Percentiles rank a stretch among this genome's conserved stretches.
Evolutionary conservation across 1,139 yeast species (phyloP).

Genomic region (Spencermartinsiella ligniputridi): DNA sequence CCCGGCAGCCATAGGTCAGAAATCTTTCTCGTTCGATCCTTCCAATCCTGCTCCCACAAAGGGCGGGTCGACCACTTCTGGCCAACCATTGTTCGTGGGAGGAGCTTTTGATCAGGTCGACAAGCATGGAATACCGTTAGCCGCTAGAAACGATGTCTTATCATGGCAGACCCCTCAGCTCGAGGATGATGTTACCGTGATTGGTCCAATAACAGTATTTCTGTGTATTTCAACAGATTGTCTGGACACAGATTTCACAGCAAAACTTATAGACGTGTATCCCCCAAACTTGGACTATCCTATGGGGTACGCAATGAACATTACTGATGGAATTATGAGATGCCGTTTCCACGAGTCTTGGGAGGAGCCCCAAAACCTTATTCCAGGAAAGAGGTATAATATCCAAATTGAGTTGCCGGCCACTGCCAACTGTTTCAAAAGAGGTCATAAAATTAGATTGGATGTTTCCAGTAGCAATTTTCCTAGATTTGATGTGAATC

Average conservation of each 20-base stretch:
- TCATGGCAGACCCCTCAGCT: conserved; percentile 5
- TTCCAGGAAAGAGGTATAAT: conserved; percentile 3
- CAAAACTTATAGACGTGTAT: conserved; percentile 10
- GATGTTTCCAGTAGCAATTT: conserved; percentile 12
- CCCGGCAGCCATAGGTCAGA: background rate
- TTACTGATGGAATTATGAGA: conserved; percentile 8
- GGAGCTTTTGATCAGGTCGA: conserved; percentile 10
- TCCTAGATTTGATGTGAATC: conserved; percentile 12
- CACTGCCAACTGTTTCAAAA: conserved; percentile 8
- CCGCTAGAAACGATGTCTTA: conserved; percentile 8
- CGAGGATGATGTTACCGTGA: conserved; percentile 1
- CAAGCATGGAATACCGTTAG: conserved; percentile 2
- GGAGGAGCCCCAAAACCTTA: conserved; percentile 2
- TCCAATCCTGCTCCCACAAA: conserved; percentile 7
- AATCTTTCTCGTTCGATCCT: conserved; percentile 7
- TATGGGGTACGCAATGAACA: conserved; percentile 9
- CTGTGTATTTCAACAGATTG: conserved; percentile 8
- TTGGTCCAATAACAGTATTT: conserved; percentile 8
- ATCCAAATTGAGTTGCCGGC: conserved; percentile 8
- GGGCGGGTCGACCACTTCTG: conserved; percentile 10
- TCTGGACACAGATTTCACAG: conserved; percentile 11
- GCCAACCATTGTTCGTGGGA: conserved; percentile 7
- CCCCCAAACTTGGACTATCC: conserved; percentile 11
- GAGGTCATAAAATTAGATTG: conserved; percentile 8
- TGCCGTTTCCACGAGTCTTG: conserved; percentile 9